Conservation (phyloP, 441 rosid species). For the Viola pubescens region DNA sequence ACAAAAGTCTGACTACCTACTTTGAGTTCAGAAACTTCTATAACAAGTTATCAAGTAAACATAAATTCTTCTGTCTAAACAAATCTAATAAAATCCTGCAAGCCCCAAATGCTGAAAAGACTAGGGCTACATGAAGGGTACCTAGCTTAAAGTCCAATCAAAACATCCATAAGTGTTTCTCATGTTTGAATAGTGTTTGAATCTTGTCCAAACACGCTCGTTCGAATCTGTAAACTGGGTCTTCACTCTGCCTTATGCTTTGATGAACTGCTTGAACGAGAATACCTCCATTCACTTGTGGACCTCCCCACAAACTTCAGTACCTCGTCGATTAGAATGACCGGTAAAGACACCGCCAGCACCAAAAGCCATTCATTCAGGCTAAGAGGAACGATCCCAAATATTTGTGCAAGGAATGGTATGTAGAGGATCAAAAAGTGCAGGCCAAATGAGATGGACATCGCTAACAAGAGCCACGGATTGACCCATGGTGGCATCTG, state of each 20-base stretch:
- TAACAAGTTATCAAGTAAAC: not conserved
- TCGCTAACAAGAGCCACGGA: conserved; percentile 79
- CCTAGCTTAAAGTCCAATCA: not conserved
- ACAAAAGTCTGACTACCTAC: not conserved
- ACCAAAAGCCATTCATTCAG: conserved; percentile 83
- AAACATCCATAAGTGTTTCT: not conserved
- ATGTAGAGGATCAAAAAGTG: conserved; percentile 85
- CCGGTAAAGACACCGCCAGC: conserved; percentile 65
- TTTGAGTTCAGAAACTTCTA: not conserved
- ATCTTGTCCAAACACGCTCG: not conserved
- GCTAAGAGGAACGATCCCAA: conserved; percentile 78
- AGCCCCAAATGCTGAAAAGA: not conserved
- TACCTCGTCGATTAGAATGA: conserved; percentile 72
- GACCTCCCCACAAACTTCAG: conserved; percentile 75
- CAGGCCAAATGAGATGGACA: conserved; percentile 69
- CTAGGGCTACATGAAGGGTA: conserved; percentile 1
- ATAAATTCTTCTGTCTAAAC: conserved; percentile 1
- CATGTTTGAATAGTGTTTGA: not conserved
- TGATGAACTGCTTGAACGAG: conserved; percentile 21
- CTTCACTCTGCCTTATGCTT: conserved; percentile 61
- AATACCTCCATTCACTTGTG: conserved; percentile 34
- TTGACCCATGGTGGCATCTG: conserved; percentile 97
- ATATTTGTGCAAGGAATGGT: conserved; percentile 74
- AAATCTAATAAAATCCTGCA: conserved; percentile 8
- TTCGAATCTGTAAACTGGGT: not conserved